Evolutionary conservation across 768 basidiomycete species (phyloP), one percentile per base, ranked within the genome.

Genomic region (Termitomyces sp.): DNA sequence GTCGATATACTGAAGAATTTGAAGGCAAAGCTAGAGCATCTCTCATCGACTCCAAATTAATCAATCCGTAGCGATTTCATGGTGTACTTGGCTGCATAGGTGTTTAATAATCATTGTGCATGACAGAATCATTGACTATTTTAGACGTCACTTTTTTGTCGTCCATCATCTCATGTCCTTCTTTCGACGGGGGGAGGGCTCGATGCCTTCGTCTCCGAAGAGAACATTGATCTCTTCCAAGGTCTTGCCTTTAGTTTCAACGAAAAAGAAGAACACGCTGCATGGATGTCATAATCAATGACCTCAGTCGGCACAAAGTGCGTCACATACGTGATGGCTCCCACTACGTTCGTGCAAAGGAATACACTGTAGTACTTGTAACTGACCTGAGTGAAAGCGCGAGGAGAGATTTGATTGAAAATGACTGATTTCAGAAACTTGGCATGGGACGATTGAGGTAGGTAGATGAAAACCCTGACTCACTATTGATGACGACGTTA

Each of bases 1-100:
- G 85, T 93, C 10, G 79, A 81, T 44, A 76, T 79, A 57, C 72
- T 93, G 70, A 89, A 89, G 72, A 75, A 68, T 67, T 67, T 93
- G 70, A 91, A 92, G 73, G 69, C 69, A 14, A 83, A 87, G 63
- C 67, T 91, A 35, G 75, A 75, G 28, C 69, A 67, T 48, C 62
- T 67, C 36, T 13, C 46, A 20, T 36, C 35, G 13, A 50, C 50
- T 28, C 55, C 47, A 18, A 58, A 47, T 35, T 56, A 56, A 28
- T 32, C 7, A 32, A 5, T 32, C 32, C 32, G 5, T 32, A 36
- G 47, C 5, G 12, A 7, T 44, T 4, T 33, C 14, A 54, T n/a
- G 26, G 35, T 18, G 14, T 20, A 38, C 23, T 40, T 51, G n/a
- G n/a, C 12, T 10, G 26, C 43, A 20, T 35, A 56, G 52, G 41